A percentile compares a stretch with the other conserved stretches of the same genome.
phyloP scores from a whole-genome alignment of 225 moss, liverwort and hornwort species.

The Takakia lepidozioides region DNA sequence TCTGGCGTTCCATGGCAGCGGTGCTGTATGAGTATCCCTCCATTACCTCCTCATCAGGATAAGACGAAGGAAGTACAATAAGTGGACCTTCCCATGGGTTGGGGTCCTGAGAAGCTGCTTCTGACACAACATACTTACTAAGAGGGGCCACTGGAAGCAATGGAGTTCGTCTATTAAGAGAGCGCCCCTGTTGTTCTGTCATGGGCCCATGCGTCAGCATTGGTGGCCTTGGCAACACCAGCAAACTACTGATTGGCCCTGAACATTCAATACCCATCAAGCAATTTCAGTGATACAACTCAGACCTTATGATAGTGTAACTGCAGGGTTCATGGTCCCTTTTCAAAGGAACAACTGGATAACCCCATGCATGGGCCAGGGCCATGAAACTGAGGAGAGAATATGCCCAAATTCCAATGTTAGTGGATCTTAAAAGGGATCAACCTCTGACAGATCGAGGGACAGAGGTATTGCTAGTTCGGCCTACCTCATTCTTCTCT shows the following conservation, averaged over 20 bases:
- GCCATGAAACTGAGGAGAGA: too few relatives aligned
- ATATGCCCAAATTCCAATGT: too few relatives aligned
- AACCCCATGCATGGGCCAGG: too few relatives aligned
- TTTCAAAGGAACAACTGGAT: too few relatives aligned
- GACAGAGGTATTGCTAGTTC: too few relatives aligned
- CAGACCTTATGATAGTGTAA: too few relatives aligned
- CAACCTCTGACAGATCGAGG: too few relatives aligned
- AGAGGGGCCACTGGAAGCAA: conserved; percentile 82
- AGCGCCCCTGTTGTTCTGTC: conserved; percentile 66
- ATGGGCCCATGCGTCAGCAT: conserved; percentile 52
- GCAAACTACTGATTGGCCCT: conserved; percentile 89
- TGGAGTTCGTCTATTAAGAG: conserved; percentile 47
- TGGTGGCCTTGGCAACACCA: conserved; percentile 80
- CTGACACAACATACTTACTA: conserved; percentile 72
- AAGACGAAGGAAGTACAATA: conserved; percentile 83
- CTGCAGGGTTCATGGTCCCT: too few relatives aligned
- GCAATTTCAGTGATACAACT: too few relatives aligned
- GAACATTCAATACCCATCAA: conserved; percentile 5
- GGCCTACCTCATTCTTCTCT: too few relatives aligned
- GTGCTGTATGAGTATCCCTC: conserved; percentile 90
- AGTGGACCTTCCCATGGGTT: conserved; percentile 95
- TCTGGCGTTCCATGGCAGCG: conserved; percentile 98
- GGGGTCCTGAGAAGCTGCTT: conserved; percentile 55
- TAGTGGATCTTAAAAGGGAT: too few relatives aligned
- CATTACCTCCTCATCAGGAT: conserved; percentile 72